Conservation (phyloP, 768 basidiomycete genomes). For the Lactarius deliciosus region DNA sequence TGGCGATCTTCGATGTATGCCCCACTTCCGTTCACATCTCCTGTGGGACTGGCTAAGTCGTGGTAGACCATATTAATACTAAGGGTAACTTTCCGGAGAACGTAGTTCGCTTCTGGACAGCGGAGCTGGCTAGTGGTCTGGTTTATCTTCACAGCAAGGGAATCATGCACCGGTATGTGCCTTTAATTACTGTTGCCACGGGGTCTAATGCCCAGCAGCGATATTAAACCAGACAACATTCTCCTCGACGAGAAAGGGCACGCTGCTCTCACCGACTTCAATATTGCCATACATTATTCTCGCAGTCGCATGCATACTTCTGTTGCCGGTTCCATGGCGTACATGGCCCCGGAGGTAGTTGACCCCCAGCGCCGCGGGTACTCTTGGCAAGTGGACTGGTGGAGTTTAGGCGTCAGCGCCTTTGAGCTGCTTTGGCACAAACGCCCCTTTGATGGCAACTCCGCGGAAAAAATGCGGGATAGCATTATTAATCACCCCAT, state of each 20-base stretch:
- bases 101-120: constrained; percentile 81
- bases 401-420: constrained; percentile 89
- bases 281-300: constrained; percentile 97
- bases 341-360: constrained; percentile 99
- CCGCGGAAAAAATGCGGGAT: constrained; percentile 82
- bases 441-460: constrained; percentile 90
- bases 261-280: constrained; percentile 97
- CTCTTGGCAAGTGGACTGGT: constrained; percentile 92
- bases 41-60: constrained; percentile 17
- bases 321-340: constrained; percentile 98
- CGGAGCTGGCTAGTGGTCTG: constrained; percentile 81
- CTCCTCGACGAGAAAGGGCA: constrained; percentile 92
- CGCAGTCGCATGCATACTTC: constrained; percentile 85
- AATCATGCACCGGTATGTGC: constrained; percentile 88
- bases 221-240: constrained; percentile 97
- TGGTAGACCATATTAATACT: constrained; percentile 80
- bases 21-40: not conserved
- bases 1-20: constrained; percentile 87
- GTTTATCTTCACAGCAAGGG: constrained; percentile 88
- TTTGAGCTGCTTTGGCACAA: constrained; percentile 84
- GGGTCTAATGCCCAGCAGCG: constrained; percentile 47
- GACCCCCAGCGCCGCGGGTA: constrained; percentile 74
- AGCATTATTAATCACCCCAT: constrained; percentile 81
- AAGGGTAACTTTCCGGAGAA: constrained; percentile 64
- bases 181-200: constrained; percentile 25